Evolutionary conservation across 176 grass and related monocot genomes (phyloP), one percentile per base, ranked within the genome.

Genomic region (Musa troglodytarum): DNA sequence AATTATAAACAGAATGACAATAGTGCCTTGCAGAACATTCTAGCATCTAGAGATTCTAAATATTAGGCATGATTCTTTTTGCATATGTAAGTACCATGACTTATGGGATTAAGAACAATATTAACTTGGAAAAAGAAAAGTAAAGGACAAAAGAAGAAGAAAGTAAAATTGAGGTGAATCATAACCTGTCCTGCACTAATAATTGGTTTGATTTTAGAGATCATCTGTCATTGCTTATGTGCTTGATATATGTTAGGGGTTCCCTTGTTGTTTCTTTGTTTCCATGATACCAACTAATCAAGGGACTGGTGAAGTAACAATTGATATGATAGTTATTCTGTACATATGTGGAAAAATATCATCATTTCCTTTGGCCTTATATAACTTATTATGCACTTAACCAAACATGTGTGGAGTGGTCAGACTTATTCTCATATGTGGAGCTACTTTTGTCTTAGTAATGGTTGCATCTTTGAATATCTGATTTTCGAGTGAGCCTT

Each of bases 391-490:
- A 8, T 61, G 15, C 1, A 61, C 57, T 17, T 7, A 61, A 61
- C 57, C n/a, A 17, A 61, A 61, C 3, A 61, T 17, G 1, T 61
- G 16, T 13, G 16, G 43, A 11, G 14, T 34, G 3, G 65, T 29
- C 15, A 14, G 28, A 14, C 19, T 2, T 70, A 50, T 34, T 11
- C 3, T 21, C 17, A 6, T 13, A 11, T 1, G 11, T 50, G 11
- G 11, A 21, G 16, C 49, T 70, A 52, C 4, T 70, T 70, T 43
- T 43, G 34, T 43, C 6, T 2, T 20, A 1, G 8, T 50, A 8
- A 70, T 70, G 43, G n/a, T 20, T 8, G 7, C 34, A 70, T 70
- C 16, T 70, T 50, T 70, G 23, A 67, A 67, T 67, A 67, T 43
- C 16, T 68, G 6, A 8, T 26, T 34, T 68, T 20, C 11, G 7